These are phyloP conservation scores for Chaetomium globosum DNA, from an alignment of 2,329 filamentous ascomycete genomes.

Conservation along the genomic window DNA sequence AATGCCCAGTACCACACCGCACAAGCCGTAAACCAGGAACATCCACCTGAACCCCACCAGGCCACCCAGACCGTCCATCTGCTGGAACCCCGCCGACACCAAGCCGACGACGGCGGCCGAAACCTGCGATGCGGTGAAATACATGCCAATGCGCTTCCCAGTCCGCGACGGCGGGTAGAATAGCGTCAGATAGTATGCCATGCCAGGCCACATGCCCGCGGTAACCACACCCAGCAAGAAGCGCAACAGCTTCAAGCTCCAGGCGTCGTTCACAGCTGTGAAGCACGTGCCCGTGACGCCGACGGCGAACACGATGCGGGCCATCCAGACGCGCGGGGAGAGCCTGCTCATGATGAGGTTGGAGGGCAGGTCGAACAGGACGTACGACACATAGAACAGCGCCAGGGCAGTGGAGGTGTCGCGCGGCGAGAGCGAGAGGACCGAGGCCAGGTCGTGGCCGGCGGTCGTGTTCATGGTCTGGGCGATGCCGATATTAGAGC, in stretches of 20 bases:
- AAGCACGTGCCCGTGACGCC: slow-evolving; percentile 83
- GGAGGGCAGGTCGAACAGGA: slow-evolving; percentile 84
- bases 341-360: slow-evolving; percentile 86
- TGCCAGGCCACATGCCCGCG: slow-evolving; percentile 93
- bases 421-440: slow-evolving; percentile 69
- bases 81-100: slow-evolving; percentile 86
- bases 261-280: slow-evolving; percentile 76
- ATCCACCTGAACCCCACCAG: slow-evolving; percentile 88
- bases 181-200: slow-evolving; percentile 88
- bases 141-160: slow-evolving; percentile 84
- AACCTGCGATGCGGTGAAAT: slow-evolving; percentile 86
- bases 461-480: slow-evolving; percentile 82
- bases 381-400: slow-evolving; percentile 90
- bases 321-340: slow-evolving; percentile 88
- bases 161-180: slow-evolving; percentile 88
- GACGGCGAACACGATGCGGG: slow-evolving; percentile 83
- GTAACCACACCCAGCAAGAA: slow-evolving; percentile 85
- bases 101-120: slow-evolving; percentile 87
- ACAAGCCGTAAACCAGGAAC: slow-evolving; percentile 84
- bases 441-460: slow-evolving; percentile 73
- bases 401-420: slow-evolving; percentile 83
- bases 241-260: slow-evolving; percentile 86
- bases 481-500: slow-evolving; percentile 89
- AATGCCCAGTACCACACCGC: slow-evolving; percentile 72
- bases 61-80: slow-evolving; percentile 79